These are phyloP conservation scores for Sparassis latifolia DNA, from an alignment of 1,284 basidiomycete species.

Conservation along the genomic window DNA sequence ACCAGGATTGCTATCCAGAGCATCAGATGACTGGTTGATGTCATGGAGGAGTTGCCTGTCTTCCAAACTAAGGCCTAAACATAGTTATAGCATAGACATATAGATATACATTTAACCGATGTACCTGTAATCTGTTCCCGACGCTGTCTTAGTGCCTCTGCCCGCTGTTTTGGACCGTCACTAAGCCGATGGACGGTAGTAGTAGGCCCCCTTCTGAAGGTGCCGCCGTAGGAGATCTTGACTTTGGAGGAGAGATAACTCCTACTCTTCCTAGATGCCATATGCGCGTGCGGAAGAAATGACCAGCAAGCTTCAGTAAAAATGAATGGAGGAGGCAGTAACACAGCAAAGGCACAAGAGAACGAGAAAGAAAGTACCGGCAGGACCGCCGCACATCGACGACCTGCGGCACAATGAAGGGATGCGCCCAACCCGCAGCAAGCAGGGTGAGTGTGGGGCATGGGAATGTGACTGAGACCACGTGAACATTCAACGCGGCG, in stretches of 20 bases:
- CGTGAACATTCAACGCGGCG: no score
- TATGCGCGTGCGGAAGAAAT: not conserved
- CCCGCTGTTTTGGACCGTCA: not conserved
- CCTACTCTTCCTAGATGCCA: not conserved
- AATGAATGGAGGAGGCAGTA: not conserved
- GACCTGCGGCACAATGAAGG: no score
- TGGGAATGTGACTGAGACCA: no score
- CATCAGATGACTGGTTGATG: not conserved
- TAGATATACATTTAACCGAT: not conserved
- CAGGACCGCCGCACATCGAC: no score
- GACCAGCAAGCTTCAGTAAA: not conserved
- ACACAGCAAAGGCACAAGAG: not conserved
- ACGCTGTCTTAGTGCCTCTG: not conserved
- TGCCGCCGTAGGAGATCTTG: not conserved
- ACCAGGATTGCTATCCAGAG: not conserved
- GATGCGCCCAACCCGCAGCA: no score
- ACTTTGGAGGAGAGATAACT: not conserved
- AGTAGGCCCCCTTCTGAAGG: not conserved
- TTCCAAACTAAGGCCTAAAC: not conserved
- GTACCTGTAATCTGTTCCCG: not conserved
- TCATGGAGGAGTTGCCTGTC: not conserved
- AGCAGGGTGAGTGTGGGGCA: no score
- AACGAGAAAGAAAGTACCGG: not conserved
- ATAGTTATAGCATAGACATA: not conserved
- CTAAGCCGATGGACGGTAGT: not conserved